Conservation (phyloP, 225 moss, liverwort and hornwort genomes). For the Lunularia cruciata region DNA sequence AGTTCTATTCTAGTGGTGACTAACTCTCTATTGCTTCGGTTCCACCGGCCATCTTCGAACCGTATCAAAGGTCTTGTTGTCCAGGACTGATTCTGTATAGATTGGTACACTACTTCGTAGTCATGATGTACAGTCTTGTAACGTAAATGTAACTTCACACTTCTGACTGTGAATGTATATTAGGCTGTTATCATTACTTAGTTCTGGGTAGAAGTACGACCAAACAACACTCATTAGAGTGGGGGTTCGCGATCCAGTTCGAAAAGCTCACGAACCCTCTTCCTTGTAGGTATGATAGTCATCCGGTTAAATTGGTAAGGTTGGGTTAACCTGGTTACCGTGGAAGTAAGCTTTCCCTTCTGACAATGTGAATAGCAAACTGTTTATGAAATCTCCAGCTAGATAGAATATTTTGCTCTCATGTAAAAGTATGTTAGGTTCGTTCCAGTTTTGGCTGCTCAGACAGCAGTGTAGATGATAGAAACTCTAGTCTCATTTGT, state of each 20-base stretch:
- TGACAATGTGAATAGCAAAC: not conserved
- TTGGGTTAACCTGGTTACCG: slow-evolving; percentile 2
- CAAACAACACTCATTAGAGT: too few species aligned
- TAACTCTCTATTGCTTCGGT: slow-evolving; percentile 75
- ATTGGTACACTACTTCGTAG: not conserved
- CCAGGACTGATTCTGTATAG: slow-evolving; percentile 4
- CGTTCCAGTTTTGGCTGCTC: not conserved
- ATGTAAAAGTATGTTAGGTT: not conserved
- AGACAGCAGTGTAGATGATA: not conserved
- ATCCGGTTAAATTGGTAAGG: not conserved
- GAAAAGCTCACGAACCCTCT: too few species aligned
- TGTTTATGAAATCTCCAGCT: not conserved
- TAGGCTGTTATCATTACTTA: not conserved
- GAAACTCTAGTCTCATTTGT: not conserved
- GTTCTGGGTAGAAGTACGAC: not conserved
- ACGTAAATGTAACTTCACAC: not conserved
- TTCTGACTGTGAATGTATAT: too few species aligned
- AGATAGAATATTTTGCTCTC: not conserved
- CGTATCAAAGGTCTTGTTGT: slow-evolving; percentile 12
- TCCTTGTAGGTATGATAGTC: not conserved
- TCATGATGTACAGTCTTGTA: not conserved
- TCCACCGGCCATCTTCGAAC: slow-evolving; percentile 43
- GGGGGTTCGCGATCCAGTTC: not conserved
- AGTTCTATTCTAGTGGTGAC: slow-evolving; percentile 85
- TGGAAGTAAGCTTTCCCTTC: not conserved